phyloP scores from a whole-genome alignment of 2,329 filamentous ascomycete genomes.

The Phoma sp. region DNA sequence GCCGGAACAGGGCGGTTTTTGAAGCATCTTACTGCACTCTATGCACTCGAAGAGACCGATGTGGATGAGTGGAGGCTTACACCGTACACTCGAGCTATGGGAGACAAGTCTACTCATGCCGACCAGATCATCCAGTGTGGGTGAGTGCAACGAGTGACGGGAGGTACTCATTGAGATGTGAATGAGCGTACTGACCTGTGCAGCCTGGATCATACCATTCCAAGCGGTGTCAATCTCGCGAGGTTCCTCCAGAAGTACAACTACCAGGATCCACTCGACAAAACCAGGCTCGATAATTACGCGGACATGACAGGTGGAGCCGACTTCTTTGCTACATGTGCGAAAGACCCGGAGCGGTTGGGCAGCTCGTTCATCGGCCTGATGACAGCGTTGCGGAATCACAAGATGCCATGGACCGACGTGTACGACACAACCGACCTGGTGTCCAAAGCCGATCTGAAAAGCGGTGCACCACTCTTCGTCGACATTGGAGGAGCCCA shows the following conservation, averaged over 20 bases:
- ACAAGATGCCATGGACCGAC: constrained; percentile 18
- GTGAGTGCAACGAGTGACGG: not conserved
- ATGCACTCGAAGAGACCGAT: constrained; percentile 4
- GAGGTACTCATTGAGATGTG: no score
- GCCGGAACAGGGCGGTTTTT: not conserved
- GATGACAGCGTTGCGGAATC: constrained; percentile 8
- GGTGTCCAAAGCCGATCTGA: constrained; percentile 3
- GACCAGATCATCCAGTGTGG: constrained; percentile 11
- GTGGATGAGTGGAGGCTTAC: constrained; percentile 10
- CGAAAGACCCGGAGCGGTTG: constrained; percentile 6
- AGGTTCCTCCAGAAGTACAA: constrained; percentile 7
- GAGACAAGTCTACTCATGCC: constrained; percentile 4
- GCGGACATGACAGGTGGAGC: constrained; percentile 8
- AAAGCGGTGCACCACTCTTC: constrained; percentile 1
- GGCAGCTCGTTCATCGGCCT: constrained; percentile 14
- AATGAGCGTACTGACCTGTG: not conserved
- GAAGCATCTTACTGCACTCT: constrained; percentile 5
- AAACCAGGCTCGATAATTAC: constrained; percentile 16
- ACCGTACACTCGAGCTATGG: constrained; percentile 5
- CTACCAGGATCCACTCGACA: constrained; percentile 13
- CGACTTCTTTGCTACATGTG: constrained; percentile 16
- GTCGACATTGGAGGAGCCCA: constrained; percentile 18
- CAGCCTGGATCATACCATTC: constrained; percentile 14
- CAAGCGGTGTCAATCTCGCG: constrained; percentile 12
- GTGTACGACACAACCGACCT: constrained; percentile 13